Evolutionary conservation across 78 protist genomes (phyloP), one percentile per base, ranked within the genome.

Genomic region (Dictyostelium intermedium): DNA sequence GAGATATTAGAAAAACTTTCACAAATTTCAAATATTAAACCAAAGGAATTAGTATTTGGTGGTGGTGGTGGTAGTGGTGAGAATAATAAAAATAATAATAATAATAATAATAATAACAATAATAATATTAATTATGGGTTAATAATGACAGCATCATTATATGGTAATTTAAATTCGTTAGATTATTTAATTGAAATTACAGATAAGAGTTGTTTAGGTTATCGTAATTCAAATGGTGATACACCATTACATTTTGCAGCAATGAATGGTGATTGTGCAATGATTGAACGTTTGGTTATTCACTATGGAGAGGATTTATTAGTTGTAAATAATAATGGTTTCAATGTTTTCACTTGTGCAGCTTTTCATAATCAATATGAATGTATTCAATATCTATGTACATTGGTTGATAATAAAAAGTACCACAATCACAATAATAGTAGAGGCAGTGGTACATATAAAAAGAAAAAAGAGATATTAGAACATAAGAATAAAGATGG

Each of bases 301-400:
- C 27, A 34, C 6, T 66, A 23, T 74, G 85, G 85, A 4, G 93
- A 87, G 32, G 80, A 79, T 79, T 45, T 87, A 23, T 34, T 47
- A 1, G 79, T 41, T 9, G 39, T 60, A 7, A 87, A 87, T 45
- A 32, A 61, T 25, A 83, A 87, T 63, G 85, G 85, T 8, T 87
- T 87, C 80, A 87, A 87, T 45, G 93, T 87, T 11, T 61, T 87
- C 41, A 79, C 81, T 20, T 87, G 93, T 43, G 85, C 93, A 2
- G 63, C 93, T 37, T 87, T 87, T 23, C 93, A 87, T 72, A 87
- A 87, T 43, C 85, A 78, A 41, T 11, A 18, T 3, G 60, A 50
- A 18, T 60, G 78, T 14, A 63, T 87, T 41, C 20, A 11, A 27
- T 9, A 39, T 43, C 30, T 87, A 20, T 73, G 53, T 2, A 11